These are phyloP conservation scores for Poa pratensis DNA, from an alignment of 176 grass and related monocot genomes.

Conservation along the genomic window DNA sequence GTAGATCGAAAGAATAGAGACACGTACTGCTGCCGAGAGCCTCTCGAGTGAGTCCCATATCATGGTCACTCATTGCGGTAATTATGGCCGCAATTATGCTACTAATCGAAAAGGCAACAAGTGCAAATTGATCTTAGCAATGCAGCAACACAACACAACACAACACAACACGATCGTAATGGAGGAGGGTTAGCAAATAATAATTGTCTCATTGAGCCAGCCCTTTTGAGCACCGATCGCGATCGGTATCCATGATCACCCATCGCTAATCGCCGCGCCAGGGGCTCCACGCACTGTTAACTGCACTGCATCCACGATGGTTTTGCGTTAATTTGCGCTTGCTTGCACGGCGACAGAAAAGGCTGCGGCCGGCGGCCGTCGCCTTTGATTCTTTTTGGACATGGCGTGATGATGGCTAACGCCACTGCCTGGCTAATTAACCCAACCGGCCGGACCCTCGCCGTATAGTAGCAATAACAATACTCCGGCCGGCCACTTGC, in stretches of 20 bases:
- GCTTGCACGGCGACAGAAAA: constrained; percentile 57
- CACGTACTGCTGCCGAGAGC: constrained; percentile 20
- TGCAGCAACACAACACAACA: not conserved
- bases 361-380: constrained; percentile 39
- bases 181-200: constrained; percentile 45
- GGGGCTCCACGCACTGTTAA: no score
- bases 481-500: constrained; percentile 10
- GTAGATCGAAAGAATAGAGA: constrained; percentile 2
- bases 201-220: constrained; percentile 41
- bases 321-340: not conserved
- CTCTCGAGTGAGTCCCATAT: constrained; percentile 47
- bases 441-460: constrained; percentile 19
- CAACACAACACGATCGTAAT: constrained; percentile 2
- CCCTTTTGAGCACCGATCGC: no score
- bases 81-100: constrained; percentile 31
- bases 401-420: constrained; percentile 59
- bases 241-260: no score
- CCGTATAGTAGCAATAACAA: constrained; percentile 2
- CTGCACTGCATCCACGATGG: no score
- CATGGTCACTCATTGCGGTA: constrained; percentile 52
- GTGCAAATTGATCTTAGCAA: not conserved
- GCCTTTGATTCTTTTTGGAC: constrained; percentile 66
- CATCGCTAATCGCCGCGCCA: no score
- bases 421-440: constrained; percentile 42
- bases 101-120: constrained; percentile 27